Base-by-base conservation (phyloP, 106 monocot genomes). In the Dendrobium nobile region DNA sequence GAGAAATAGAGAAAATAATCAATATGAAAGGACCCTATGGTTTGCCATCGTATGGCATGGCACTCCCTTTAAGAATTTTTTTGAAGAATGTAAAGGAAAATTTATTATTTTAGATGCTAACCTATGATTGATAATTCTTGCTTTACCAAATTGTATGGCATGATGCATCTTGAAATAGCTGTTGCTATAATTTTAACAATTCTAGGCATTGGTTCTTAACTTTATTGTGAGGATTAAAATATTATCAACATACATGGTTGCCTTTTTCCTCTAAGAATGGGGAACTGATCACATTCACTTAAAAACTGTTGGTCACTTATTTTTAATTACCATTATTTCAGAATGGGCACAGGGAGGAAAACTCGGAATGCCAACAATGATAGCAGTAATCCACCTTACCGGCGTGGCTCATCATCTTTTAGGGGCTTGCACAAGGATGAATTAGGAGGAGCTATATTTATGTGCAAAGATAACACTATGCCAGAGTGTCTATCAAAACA, bases 391-490 rank as follows among this genome's bases (percentile, higher is more conserved):
- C 33, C 73, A 11, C 31, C 44, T 13, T n/a, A 40, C 61, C 37
- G 51, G 27, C 58, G 79, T 18, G n/a, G 40, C 27, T 43, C 40
- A 22, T 15, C 17, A 10, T 54, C 54, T 54, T 10, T 17, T 54
- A 82, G 80, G 44, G 78, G 83, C 42, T 72, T 88, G 37, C 61
- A 33, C 43, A 78, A 74, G 48, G 74, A 28, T 19, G 80, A 88
- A 31, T 41, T 88, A 19, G 82, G 85, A 20, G 88, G 85, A 33
- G 85, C 75, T 1, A 85, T 88, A 11, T 85, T 88, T 81, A 85
- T 83, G 3, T 88, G 88, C 81, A 88, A 82, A 15, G 74, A 85
- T 65, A 28, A 54, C 31, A 88, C 88, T 13, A 85, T 88, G 6
- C 24, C 42, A 10, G 88, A 88, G 77, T 85, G 88, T 78, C 78